Base-by-base conservation (phyloP, 108 stramenopile genomes). In the Cyclotella choctawhatcheeana region DNA sequence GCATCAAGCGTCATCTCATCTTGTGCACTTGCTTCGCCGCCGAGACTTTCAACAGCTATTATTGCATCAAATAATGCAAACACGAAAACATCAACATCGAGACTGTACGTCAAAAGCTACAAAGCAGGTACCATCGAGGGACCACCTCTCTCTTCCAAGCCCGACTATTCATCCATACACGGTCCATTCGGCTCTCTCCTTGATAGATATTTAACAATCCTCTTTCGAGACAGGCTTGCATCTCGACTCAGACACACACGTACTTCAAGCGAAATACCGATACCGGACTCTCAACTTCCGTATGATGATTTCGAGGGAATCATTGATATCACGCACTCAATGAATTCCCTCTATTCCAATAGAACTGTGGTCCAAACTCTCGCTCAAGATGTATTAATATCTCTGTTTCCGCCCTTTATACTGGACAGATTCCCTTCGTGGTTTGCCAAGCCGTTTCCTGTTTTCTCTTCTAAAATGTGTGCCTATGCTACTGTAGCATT, bases 401-500 rank as follows among this genome's bases (percentile, higher is more conserved):
- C 82, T 0, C 69, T 69, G 32, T 76, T 82, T 44, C 79, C 65
- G 16, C 37, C 69, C n/a, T 83, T 83, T 21, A 65, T 81, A 50
- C 43, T 69, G 16, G 64, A 75, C 29, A 35, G 75, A 44, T 94
- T 89, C 81, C 93, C 93, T 10, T 76, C 82, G 0, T 94, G 90
- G 47, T 94, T 94, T 66, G 79, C 93, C 1, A 64, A 59, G 51
- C 93, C 93, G 22, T 52, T 52, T 67, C 92, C 92, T 31, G 32
- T 22, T 22, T 97, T 95, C 64, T 88, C 89, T 4, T 73, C 92
- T 1, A 81, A 86, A 18, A 81, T 96, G 89, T 96, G 96, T 79
- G 95, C 97, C 0, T 91, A 90, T 91, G 95, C 95, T 0, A 98
- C 97, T 0, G 67, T 76, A 30, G 60, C 86, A 50, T 88, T 82